phyloP scores from a whole-genome alignment of 495 filamentous ascomycete genomes.

The Hapsidospora chrysogenum region DNA sequence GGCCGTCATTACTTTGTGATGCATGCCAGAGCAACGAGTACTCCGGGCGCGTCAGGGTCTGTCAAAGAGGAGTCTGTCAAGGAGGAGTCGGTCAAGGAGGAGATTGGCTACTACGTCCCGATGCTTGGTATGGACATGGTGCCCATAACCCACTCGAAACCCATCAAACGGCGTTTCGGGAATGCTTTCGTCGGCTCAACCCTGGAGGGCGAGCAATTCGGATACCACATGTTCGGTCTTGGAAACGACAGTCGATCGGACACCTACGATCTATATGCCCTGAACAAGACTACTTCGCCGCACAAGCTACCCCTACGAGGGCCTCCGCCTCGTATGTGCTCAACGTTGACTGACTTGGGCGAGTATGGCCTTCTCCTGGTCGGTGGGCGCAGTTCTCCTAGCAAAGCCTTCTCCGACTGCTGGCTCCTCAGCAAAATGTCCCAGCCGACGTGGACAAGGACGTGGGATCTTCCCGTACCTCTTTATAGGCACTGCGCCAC shows the following conservation, averaged over 20 bases:
- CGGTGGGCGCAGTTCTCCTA: constrained; percentile 67
- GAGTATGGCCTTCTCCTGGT: constrained; percentile 40
- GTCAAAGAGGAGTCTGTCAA: no score
- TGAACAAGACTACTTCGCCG: constrained; percentile 8
- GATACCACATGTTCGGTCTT: constrained; percentile 38
- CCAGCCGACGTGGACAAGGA: constrained; percentile 36
- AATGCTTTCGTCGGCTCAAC: constrained; percentile 7
- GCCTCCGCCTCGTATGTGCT: constrained; percentile 50
- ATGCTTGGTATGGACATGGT: not conserved
- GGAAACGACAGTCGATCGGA: constrained; percentile 41
- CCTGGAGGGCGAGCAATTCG: constrained; percentile 7
- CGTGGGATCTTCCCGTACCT: constrained; percentile 42
- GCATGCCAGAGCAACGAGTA: constrained; percentile 27
- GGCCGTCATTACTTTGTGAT: constrained; percentile 75
- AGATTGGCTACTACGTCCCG: no score
- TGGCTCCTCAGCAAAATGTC: constrained; percentile 43
- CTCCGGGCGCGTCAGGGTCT: not conserved
- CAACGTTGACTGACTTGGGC: constrained; percentile 48
- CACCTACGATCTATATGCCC: constrained; percentile 40
- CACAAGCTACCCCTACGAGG: constrained; percentile 14
- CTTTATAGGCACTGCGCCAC: constrained; percentile 61
- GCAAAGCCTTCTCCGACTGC: constrained; percentile 46
- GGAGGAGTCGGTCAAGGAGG: no score
- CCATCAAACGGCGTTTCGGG: constrained; percentile 12
- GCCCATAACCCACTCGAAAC: not conserved